These are phyloP conservation scores for Boletus albobrunnescens DNA, from an alignment of 1,284 basidiomycete species.

Conservation along the genomic window DNA sequence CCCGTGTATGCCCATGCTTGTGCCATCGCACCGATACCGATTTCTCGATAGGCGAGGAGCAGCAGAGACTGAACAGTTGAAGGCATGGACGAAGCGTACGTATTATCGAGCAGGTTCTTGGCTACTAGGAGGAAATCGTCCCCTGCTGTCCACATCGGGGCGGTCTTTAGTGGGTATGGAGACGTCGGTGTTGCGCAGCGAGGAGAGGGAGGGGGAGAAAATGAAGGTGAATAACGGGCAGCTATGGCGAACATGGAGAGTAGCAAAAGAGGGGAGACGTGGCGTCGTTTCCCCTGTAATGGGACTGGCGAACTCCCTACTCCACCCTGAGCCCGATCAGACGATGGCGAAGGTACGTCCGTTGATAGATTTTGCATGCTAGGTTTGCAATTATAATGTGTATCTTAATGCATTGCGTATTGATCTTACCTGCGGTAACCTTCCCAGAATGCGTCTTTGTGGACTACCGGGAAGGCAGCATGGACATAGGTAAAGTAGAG, in stretches of 20 bases:
- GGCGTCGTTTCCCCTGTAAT: conserved; percentile 39
- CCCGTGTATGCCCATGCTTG: conserved; percentile 81
- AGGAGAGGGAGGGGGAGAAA: conserved; percentile 37
- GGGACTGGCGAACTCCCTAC: conserved; percentile 35
- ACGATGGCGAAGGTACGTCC: conserved; percentile 33
- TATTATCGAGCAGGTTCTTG: conserved; percentile 62
- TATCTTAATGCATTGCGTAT: not conserved
- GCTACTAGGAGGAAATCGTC: conserved; percentile 70
- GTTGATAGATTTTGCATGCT: conserved; percentile 26
- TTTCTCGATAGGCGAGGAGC: conserved; percentile 76
- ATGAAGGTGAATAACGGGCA: conserved; percentile 57
- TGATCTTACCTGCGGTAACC: conserved; percentile 46
- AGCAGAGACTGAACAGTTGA: conserved; percentile 75
- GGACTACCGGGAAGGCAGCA: conserved; percentile 66
- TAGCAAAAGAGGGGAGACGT: conserved; percentile 63
- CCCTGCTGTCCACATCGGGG: conserved; percentile 78
- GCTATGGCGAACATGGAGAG: conserved; percentile 77
- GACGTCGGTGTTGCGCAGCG: conserved; percentile 30
- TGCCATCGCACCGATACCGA: conserved; percentile 84
- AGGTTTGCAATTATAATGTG: not conserved
- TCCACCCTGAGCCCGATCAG: conserved; percentile 26
- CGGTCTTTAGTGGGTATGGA: conserved; percentile 47
- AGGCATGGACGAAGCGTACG: conserved; percentile 61
- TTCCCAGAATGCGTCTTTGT: conserved; percentile 67
- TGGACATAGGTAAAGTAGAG: conserved; percentile 81